Base-by-base conservation (phyloP, 495 filamentous ascomycete species). In the Podospora tetraspora region DNA sequence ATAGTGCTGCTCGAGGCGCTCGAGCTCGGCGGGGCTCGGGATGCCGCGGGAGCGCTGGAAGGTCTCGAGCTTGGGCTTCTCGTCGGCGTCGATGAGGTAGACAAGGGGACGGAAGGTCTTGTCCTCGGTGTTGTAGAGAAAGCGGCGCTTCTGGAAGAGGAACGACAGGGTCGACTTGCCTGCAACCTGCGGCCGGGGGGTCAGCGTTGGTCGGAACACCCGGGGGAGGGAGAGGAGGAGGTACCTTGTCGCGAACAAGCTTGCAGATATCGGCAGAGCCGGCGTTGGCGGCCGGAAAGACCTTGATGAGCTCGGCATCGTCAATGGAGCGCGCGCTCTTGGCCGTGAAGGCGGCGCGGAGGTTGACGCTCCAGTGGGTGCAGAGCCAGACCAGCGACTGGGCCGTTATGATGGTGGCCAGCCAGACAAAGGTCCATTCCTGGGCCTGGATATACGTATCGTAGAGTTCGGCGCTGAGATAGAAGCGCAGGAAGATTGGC, bases 401-500 rank as follows among this genome's bases (percentile, higher is more conserved):
- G 61, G 87, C 71, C 13, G 94, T 97, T 76, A 96, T 84, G 74
- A 98, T 96, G 32, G 87, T 84, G 69, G 91, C 94, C 68, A 90
- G 84, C 85, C 89, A 99, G 63, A 98, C 92, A 78, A 97, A 97
- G 10, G 96, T 98, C 95, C 95, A 99, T 82, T 99, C 95, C 71
- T 88, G 87, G 24, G 88, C 90, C 64, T 89, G 84, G 68, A 99
- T 94, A 80, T 98, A 89, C 72, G 88, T 91, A 62, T 95, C 89
- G 80, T 98, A 99, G 69, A 90, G 86, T 25, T 92, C 91, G 56
- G 87, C 82, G 13, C 87, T 90, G 62, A 96, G 87, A 75, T 94
- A 97, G 78, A 92, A 86, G 72, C 92, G 85, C 65, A 97, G 87
- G 80, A 97, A 97, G 70, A 87, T 82, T 37, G 95, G 94, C 92